Percentiles rank a stretch among this genome's conserved stretches.
Conservation (phyloP, 2,329 filamentous ascomycete genomes). For the Venturia asperata region DNA sequence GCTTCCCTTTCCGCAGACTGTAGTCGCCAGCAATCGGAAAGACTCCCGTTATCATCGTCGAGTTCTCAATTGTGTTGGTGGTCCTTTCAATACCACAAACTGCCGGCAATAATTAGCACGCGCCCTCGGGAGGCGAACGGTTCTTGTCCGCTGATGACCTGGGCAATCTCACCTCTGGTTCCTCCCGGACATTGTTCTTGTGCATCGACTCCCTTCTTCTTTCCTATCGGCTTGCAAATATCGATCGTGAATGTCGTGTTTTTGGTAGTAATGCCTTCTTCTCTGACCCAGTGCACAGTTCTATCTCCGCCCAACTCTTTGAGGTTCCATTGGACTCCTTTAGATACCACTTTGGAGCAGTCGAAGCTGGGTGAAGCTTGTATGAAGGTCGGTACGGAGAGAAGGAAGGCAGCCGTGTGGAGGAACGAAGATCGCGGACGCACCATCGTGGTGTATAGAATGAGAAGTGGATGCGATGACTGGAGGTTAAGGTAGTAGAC, state of each 20-base stretch:
- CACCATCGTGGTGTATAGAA: conserved; percentile 3
- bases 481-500: not conserved
- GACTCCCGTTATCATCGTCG: conserved; percentile 43
- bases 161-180: conserved; percentile 53
- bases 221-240: conserved; percentile 62
- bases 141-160: not conserved
- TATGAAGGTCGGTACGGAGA: not conserved
- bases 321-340: conserved; percentile 58
- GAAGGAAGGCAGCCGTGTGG: conserved; percentile 6
- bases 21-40: conserved; percentile 72
- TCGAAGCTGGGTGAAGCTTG: conserved; percentile 44
- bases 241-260: conserved; percentile 81
- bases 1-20: conserved; percentile 47
- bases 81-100: conserved; percentile 68
- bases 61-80: conserved; percentile 28
- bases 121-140: not conserved
- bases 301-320: conserved; percentile 58
- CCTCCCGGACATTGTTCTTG: conserved; percentile 60
- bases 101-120: conserved; percentile 28
- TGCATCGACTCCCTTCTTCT: conserved; percentile 49
- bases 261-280: conserved; percentile 42
- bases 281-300: conserved; percentile 53
- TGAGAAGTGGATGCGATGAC: not conserved
- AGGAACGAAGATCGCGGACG: conserved; percentile 5
- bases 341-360: conserved; percentile 56